Evolutionary conservation across 441 rosid species (phyloP).

Genomic region (Pelargonium myrrhifolium): DNA sequence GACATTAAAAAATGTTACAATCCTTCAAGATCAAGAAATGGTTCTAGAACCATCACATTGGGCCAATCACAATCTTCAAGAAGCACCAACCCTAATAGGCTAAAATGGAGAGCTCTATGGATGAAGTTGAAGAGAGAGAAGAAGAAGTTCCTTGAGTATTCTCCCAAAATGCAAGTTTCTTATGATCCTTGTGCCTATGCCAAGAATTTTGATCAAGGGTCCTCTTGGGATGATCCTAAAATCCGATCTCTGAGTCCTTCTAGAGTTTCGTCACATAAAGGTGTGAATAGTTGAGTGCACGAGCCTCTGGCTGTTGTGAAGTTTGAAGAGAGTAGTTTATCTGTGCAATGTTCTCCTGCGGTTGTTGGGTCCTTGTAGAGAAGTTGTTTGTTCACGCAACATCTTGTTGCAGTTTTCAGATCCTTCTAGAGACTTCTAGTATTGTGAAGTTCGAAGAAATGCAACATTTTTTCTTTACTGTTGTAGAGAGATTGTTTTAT

Average conservation of each 20-base stretch:
- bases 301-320: too few relatives aligned
- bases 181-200: conserved; percentile 29
- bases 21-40: not conserved
- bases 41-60: not conserved
- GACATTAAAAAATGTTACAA: not conserved
- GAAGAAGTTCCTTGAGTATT: conserved; percentile 22
- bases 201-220: conserved; percentile 43
- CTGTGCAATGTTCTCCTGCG: too few relatives aligned
- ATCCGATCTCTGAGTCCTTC: conserved; percentile 29
- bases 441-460: too few relatives aligned
- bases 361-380: too few relatives aligned
- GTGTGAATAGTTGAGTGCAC: not conserved
- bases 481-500: too few relatives aligned
- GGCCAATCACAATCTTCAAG: not conserved
- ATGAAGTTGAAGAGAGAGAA: conserved; percentile 31
- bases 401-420: too few relatives aligned
- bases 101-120: conserved; percentile 29
- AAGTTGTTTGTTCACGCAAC: too few relatives aligned
- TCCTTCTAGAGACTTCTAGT: too few relatives aligned
- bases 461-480: too few relatives aligned
- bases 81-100: conserved; percentile 17
- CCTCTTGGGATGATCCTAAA: conserved; percentile 32
- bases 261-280: conserved; percentile 3
- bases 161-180: conserved; percentile 10
- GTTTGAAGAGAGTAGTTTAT: too few relatives aligned